A percentile compares a stretch with the other conserved stretches of the same genome.
Evolutionary conservation across 345 rosid species (phyloP).

Genomic region (Jatropha curcas): DNA sequence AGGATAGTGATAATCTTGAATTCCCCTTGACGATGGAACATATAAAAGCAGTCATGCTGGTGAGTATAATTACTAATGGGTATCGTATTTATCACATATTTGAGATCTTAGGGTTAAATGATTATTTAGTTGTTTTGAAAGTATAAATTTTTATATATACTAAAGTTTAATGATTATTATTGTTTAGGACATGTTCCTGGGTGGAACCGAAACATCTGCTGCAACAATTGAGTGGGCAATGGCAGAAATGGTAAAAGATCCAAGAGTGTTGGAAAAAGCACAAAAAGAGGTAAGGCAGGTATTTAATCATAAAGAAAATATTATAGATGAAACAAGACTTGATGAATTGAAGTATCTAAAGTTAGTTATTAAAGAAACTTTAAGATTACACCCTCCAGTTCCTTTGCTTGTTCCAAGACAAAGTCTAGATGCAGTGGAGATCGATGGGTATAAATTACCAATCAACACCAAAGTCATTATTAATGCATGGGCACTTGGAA

Average conservation of each 20-base stretch:
- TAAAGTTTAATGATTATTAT: too few relatives aligned
- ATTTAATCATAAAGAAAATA: background rate
- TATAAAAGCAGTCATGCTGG: conserved; percentile 7
- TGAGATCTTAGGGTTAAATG: background rate
- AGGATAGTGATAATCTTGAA: background rate
- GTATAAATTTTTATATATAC: too few relatives aligned
- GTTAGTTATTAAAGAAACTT: conserved; percentile 4
- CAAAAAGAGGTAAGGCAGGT: background rate
- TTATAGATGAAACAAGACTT: background rate
- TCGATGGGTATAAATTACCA: background rate
- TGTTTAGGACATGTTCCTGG: conserved; percentile 1
- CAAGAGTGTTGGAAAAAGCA: conserved; percentile 3
- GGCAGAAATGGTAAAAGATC: conserved; percentile 1
- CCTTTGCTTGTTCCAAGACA: conserved; percentile 4
- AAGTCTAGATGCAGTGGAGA: background rate
- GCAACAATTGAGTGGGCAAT: conserved; percentile 1
- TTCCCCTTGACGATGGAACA: background rate
- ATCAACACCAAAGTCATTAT: background rate
- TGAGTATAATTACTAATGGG: too few relatives aligned
- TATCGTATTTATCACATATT: background rate
- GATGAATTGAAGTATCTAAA: conserved; percentile 5
- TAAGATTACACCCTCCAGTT: background rate
- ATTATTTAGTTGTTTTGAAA: background rate
- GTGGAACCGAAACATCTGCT: background rate
- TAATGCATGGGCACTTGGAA: conserved; percentile 4